These are phyloP conservation scores for Royoungia palumana DNA, from an alignment of 768 basidiomycete genomes.

Conservation along the genomic window DNA sequence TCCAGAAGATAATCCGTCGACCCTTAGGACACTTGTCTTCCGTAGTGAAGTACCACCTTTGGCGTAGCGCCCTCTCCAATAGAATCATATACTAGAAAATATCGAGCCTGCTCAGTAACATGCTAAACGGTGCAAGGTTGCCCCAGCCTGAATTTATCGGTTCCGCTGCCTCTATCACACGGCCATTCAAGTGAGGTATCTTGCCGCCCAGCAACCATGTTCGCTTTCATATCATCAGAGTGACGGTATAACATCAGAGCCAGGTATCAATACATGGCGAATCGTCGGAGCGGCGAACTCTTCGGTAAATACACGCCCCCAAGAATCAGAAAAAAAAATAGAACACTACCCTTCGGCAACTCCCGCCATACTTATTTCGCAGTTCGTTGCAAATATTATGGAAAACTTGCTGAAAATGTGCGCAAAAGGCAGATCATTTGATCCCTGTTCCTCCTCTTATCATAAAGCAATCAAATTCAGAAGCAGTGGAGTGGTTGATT, in stretches of 20 bases:
- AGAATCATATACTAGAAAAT: background rate
- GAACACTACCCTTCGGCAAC: background rate
- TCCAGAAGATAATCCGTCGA: slow-evolving; percentile 6
- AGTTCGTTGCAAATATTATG: background rate
- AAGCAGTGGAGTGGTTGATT: slow-evolving; percentile 24
- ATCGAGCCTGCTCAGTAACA: background rate
- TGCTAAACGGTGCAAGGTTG: background rate
- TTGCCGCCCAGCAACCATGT: background rate
- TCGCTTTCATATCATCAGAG: background rate
- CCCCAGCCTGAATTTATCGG: background rate
- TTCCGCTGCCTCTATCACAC: background rate
- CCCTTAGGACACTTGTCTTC: slow-evolving; percentile 1
- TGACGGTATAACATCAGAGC: background rate
- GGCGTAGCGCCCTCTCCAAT: background rate
- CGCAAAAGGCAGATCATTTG: slow-evolving; percentile 19
- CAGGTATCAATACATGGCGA: background rate
- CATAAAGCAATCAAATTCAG: slow-evolving; percentile 20
- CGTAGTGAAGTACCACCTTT: background rate
- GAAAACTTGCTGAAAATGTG: slow-evolving; percentile 4
- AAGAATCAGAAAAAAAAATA: too few species aligned
- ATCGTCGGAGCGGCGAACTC: background rate
- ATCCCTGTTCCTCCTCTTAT: slow-evolving; percentile 7
- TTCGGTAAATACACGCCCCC: background rate
- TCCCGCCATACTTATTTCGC: background rate
- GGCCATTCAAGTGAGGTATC: background rate